Conservation (phyloP, 2,329 filamentous ascomycete genomes). For the Penicillium sp. region DNA sequence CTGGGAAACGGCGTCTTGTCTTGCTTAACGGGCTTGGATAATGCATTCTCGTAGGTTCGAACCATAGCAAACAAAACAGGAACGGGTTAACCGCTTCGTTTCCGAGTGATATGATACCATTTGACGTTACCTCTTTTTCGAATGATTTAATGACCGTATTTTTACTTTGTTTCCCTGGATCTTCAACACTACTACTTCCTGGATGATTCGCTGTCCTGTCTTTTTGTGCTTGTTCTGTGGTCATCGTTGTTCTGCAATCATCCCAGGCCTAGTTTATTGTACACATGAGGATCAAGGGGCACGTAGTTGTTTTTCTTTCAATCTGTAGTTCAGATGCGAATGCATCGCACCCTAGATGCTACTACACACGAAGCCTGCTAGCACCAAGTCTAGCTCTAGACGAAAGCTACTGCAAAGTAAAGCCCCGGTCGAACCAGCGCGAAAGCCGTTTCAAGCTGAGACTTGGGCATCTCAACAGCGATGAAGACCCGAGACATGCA, state of each 20-base stretch:
- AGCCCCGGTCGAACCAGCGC: not conserved
- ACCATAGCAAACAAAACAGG: conserved; percentile 32
- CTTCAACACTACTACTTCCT: not conserved
- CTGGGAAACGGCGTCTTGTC: conserved; percentile 37
- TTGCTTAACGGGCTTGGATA: conserved; percentile 34
- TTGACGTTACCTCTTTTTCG: conserved; percentile 24
- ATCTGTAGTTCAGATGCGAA: not conserved
- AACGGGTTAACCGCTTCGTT: conserved; percentile 25
- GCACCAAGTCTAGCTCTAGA: not conserved
- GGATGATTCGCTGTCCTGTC: not conserved
- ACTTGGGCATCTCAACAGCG: not conserved
- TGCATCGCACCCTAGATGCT: not conserved
- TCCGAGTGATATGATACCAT: conserved; percentile 33
- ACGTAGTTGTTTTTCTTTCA: not conserved
- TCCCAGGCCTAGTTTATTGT: not conserved
- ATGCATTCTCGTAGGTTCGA: conserved; percentile 31
- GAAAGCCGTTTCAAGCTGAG: not conserved
- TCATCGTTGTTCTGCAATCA: not conserved
- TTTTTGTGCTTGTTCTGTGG: not conserved
- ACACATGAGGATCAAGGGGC: not conserved
- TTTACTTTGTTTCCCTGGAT: conserved; percentile 5
- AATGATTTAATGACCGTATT: conserved; percentile 27
- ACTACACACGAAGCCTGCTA: not conserved
- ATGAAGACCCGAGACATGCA: not conserved
- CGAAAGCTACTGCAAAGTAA: not conserved